Evolutionary conservation across 2,329 filamentous ascomycete species (phyloP), one percentile per base, ranked within the genome.

Genomic region (Colletotrichum neosansevieriae): DNA sequence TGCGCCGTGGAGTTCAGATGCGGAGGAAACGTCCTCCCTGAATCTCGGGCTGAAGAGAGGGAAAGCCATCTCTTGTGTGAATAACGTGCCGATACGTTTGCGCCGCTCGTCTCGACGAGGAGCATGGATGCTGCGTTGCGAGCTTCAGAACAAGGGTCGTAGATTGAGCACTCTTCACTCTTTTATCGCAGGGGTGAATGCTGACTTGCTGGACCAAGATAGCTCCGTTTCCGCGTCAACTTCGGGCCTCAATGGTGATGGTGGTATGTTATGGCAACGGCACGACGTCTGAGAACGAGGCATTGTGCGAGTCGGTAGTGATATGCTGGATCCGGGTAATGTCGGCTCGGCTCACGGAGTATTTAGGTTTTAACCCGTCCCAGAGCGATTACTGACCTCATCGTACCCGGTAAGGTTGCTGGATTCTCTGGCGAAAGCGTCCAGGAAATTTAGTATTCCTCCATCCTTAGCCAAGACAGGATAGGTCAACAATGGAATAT

Each of bases 1-100:
- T 71, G 76, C 76, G 1, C 77, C 77, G 68, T 84, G 81, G 81
- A 73, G 70, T 21, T 65, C 80, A 9, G 73, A 76, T 4, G 77
- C 81, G 11, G 79, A 77, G 51, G 80, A 81, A 70, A 72, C 74
- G 15, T 80, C 79, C 51, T 71, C 61, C 2, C 77, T 75, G 0
- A 74, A 76, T 53, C 80, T 81, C 54, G 64, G 64, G 15, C 75
- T 75, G 47, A 75, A 74, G 63, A 77, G 78, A 0, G 75, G 71
- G 60, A 76, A 76, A 15, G 76, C 79, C 0, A 56, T 82, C 2
- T 72, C 83, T 2, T 67, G 84, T 13, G 74, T 83, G 78, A 7
- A 82, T 80, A 65, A 77, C 75, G 0, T 73, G n/a, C 73, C 32
- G 81, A 84, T 58, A 76, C 75, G 0, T 73, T 78, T n/a, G 82